Evolutionary conservation across 1,139 yeast species (phyloP), one percentile per base, ranked within the genome.

Genomic region (Sugiyamaella paludigena): DNA sequence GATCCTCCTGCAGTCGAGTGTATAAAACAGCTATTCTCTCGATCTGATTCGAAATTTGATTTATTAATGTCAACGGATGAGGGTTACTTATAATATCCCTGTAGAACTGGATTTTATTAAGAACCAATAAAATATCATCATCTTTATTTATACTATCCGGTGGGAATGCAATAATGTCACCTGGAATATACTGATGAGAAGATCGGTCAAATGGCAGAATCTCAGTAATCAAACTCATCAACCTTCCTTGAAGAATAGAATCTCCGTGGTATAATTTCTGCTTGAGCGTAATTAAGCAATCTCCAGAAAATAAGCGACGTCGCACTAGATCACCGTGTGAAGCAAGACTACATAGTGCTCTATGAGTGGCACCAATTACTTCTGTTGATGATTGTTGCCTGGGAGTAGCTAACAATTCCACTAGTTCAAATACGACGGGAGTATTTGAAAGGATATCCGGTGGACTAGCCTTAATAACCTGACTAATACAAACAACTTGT

Each of bases 91-190:
- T 33, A 28, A 62, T 44, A 15, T 52, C 53, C 19, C 58, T 53
- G 52, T 61, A 61, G 42, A 59, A 59, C 45, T 55, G 62, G 9
- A 62, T 43, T 34, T 53, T 52, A 26, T 54, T 49, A 11, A 57
- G 34, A 5, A 53, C 51, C 3, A 53, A 50, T 36, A 61, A 45
- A 1, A 54, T 49, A 30, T 54, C 56, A 37, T 45, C 45, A 16
- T 54, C 52, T 16, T 37, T 36, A 12, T 45, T 47, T 29, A 55
- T 48, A 19, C 45, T 38, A 11, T 47, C 49, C 15, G 50, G 45
- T 10, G 44, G 43, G 36, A 49, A 54, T 26, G 49, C 47, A 16
- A 56, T 26, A 26, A 61, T 45, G 7, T 47, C 40, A 10, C 31
- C 42, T 2, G 60, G 57, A 8, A 55, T 43, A 10, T 42, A 38